Evolutionary conservation across 2,329 filamentous ascomycete genomes (phyloP).

Genomic region (Cordyceps tenuipes): DNA sequence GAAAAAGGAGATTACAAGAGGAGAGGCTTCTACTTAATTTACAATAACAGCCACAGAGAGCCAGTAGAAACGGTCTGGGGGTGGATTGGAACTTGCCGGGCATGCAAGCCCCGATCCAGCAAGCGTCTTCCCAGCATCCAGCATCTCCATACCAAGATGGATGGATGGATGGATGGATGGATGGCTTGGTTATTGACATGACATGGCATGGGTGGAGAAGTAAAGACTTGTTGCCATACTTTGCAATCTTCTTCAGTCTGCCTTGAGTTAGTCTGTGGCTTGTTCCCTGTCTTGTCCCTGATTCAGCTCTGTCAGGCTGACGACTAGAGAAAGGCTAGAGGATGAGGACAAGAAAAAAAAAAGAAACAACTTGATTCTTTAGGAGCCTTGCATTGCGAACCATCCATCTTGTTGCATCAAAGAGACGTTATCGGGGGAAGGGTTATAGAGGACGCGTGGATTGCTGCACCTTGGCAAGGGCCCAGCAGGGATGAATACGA

Average conservation of each 20-base stretch:
- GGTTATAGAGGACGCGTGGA: too few relatives aligned
- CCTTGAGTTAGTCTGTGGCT: neutral
- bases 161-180: neutral
- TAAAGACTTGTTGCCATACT: neutral
- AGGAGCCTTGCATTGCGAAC: neutral
- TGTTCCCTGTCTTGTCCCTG: neutral
- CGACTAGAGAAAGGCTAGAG: neutral
- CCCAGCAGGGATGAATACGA: neutral
- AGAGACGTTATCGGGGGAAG: too few relatives aligned
- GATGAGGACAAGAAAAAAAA: too few relatives aligned
- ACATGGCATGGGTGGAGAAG: neutral
- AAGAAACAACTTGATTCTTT: neutral
- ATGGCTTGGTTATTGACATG: too few relatives aligned
- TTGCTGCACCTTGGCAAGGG: too few relatives aligned
- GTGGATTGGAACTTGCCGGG: neutral
- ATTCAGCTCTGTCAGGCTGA: neutral
- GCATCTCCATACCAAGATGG: neutral
- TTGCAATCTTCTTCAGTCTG: neutral
- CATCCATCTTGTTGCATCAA: too few relatives aligned
- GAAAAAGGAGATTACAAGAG: neutral
- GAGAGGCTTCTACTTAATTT: neutral
- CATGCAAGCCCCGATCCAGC: neutral
- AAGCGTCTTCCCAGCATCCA: neutral
- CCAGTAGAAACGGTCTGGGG: neutral
- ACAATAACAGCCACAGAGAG: neutral